Conservation (phyloP, 441 rosid genomes). For the Croton laevigatus region DNA sequence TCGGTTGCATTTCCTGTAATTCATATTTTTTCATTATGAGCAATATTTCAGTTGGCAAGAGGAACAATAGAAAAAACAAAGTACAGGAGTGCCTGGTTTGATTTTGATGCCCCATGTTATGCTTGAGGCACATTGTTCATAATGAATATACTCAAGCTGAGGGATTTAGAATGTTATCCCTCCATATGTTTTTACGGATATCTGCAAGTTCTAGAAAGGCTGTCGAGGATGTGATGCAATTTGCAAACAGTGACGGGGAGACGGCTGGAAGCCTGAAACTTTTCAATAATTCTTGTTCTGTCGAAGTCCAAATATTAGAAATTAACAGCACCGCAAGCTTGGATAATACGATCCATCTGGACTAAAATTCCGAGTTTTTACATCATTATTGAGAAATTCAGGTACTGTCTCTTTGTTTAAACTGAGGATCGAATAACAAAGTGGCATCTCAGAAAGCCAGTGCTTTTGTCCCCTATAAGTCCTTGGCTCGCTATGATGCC, state of each 20-base stretch:
- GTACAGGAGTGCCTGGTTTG: too few species aligned
- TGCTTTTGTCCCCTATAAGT: constrained; percentile 15
- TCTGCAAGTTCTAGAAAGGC: background rate
- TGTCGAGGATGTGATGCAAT: background rate
- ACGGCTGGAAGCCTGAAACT: background rate
- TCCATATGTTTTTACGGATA: background rate
- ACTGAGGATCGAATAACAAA: constrained; percentile 22
- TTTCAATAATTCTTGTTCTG: background rate
- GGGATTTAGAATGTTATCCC: background rate
- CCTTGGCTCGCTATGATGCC: constrained; percentile 38
- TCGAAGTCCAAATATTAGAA: background rate
- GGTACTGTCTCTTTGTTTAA: constrained; percentile 3
- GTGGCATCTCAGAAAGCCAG: constrained; percentile 39
- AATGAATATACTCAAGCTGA: background rate
- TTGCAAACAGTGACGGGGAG: background rate
- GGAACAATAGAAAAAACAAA: too few species aligned
- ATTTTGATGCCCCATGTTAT: too few species aligned
- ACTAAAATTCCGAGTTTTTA: constrained; percentile 1
- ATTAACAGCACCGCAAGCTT: background rate
- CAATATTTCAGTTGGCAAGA: background rate
- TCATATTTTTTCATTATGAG: background rate
- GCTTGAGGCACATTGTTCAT: too few species aligned
- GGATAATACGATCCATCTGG: constrained; percentile 13
- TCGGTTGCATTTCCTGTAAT: background rate
- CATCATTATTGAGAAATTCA: background rate